These are phyloP conservation scores for Calonectria pseudoreteaudii DNA, from an alignment of 2,329 filamentous ascomycete genomes.

Conservation along the genomic window DNA sequence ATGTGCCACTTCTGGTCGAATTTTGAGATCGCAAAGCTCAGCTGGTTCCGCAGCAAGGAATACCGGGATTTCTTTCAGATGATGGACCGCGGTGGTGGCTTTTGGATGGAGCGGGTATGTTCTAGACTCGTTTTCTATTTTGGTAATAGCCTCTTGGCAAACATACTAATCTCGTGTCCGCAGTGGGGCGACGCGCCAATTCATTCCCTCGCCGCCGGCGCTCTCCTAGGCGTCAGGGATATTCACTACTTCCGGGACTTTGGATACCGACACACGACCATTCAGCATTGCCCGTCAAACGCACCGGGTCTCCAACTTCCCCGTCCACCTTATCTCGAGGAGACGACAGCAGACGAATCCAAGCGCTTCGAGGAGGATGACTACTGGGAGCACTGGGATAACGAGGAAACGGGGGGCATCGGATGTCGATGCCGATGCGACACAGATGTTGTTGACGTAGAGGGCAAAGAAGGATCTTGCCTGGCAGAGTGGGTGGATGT, in stretches of 20 bases:
- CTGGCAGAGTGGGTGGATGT: conserved; percentile 97
- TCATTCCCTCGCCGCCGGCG: conserved; percentile 94
- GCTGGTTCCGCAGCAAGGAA: conserved; percentile 97
- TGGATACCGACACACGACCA: conserved; percentile 97
- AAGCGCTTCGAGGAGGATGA: conserved; percentile 91
- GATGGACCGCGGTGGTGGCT: conserved; percentile 98
- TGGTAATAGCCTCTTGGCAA: background rate
- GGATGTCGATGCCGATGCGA: conserved; percentile 97
- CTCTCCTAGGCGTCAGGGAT: conserved; percentile 82
- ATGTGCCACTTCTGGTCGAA: conserved; percentile 99
- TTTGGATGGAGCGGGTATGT: conserved; percentile 96
- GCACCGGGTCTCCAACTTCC: conserved; percentile 89
- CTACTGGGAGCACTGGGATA: conserved; percentile 92
- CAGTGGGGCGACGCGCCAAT: conserved; percentile 99
- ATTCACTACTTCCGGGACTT: conserved; percentile 99
- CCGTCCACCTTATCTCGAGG: conserved; percentile 83
- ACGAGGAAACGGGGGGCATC: conserved; percentile 93
- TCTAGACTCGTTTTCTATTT: conserved; percentile 8
- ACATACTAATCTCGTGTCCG: conserved; percentile 37
- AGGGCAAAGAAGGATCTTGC: conserved; percentile 97
- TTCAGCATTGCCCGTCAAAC: conserved; percentile 97
- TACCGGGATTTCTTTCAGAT: conserved; percentile 99
- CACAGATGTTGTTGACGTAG: conserved; percentile 96
- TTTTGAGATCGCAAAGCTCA: conserved; percentile 94
- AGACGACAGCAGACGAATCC: conserved; percentile 83